Evolutionary conservation across 805 yeast species (phyloP).

Genomic region (Wickerhamiella sergipiensis): DNA sequence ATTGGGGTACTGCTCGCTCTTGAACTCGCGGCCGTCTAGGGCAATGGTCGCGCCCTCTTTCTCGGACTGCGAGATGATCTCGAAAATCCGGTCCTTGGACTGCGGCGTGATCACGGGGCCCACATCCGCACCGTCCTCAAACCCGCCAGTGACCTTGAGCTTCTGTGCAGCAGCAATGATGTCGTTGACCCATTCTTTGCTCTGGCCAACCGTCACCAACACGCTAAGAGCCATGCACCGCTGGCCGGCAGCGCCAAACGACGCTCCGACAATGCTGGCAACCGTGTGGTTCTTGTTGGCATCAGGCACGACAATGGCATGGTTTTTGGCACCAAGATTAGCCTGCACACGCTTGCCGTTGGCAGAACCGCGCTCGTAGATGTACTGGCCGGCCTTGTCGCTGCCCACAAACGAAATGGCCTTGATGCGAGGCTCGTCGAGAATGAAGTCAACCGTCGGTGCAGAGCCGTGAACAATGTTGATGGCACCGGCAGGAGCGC

Average conservation of each 20-base stretch:
- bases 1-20: conserved; percentile 35
- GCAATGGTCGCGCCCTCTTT: conserved; percentile 48
- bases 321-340: conserved; percentile 70
- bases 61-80: conserved; percentile 43
- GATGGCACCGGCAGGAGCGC: conserved; percentile 61
- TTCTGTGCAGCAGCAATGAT: conserved; percentile 42
- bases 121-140: conserved; percentile 44
- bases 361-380: conserved; percentile 49
- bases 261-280: conserved; percentile 58
- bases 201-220: conserved; percentile 55
- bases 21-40: conserved; percentile 48
- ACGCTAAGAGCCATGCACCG: conserved; percentile 71
- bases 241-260: conserved; percentile 78
- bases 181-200: conserved; percentile 50
- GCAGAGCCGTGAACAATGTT: conserved; percentile 64
- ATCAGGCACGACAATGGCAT: conserved; percentile 58
- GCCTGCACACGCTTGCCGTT: conserved; percentile 67
- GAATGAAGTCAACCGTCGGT: conserved; percentile 53
- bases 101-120: conserved; percentile 63
- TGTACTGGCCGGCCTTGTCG: conserved; percentile 65
- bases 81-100: conserved; percentile 39
- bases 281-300: conserved; percentile 51
- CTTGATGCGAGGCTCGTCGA: conserved; percentile 60
- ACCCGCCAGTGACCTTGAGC: conserved; percentile 53
- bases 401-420: conserved; percentile 73